These are phyloP conservation scores for Lodderomyces metapsilosis DNA, from an alignment of 1,139 yeast species.

Conservation along the genomic window DNA sequence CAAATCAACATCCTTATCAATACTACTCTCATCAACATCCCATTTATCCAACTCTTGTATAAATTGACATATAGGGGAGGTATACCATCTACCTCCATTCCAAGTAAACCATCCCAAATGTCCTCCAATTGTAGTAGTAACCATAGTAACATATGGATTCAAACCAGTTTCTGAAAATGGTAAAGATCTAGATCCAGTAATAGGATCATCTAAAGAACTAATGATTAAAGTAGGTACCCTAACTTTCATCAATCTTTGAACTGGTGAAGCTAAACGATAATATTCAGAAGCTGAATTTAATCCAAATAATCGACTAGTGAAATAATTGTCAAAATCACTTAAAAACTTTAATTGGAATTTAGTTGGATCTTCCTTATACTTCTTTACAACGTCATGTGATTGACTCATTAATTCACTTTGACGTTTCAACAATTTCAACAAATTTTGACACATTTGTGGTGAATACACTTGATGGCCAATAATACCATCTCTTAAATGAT, in stretches of 20 bases:
- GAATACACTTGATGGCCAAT: conserved; percentile 51
- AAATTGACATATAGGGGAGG: conserved; percentile 35
- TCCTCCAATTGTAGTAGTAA: conserved; percentile 81
- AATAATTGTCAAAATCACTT: conserved; percentile 49
- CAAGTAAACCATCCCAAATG: conserved; percentile 66
- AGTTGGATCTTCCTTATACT: conserved; percentile 32
- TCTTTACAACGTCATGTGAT: conserved; percentile 25
- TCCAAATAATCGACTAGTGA: conserved; percentile 56
- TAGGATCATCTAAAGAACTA: conserved; percentile 57
- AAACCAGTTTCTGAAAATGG: conserved; percentile 59
- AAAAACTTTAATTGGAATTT: conserved; percentile 30
- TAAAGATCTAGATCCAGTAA: conserved; percentile 50
- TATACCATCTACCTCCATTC: conserved; percentile 55
- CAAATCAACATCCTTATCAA: conserved; percentile 17
- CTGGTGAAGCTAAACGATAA: conserved; percentile 54
- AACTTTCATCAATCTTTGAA: conserved; percentile 46
- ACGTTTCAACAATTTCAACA: conserved; percentile 41
- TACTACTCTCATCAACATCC: conserved; percentile 17
- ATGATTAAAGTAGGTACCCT: conserved; percentile 54
- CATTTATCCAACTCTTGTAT: conserved; percentile 33
- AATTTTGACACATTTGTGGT: conserved; percentile 52
- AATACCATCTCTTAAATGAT: conserved; percentile 37
- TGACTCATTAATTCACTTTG: conserved; percentile 35
- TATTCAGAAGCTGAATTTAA: conserved; percentile 53
- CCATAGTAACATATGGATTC: conserved; percentile 69